Base-by-base conservation (phyloP, 495 filamentous ascomycete species). In the Usnea hakonensis region DNA sequence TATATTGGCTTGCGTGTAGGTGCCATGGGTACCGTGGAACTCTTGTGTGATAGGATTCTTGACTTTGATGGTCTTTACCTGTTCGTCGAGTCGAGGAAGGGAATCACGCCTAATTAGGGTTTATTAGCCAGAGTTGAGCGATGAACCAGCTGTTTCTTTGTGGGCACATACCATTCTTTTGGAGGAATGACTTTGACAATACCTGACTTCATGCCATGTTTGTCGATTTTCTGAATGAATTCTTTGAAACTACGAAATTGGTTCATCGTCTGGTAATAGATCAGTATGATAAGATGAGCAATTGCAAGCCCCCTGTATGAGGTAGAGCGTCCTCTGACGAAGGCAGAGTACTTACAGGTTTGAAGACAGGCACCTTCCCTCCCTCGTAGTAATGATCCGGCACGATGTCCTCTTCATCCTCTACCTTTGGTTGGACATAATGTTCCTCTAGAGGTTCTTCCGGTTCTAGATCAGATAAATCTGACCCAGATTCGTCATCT, bases 21-120 rank as follows among this genome's bases (percentile, higher is more conserved):
- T 93, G 33, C 95, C 94, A 68, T 92, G 88, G 56, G 86, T 89
- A 13, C 93, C 95, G 78, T 91, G 90, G 71, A 97, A 97, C 67
- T 98, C 94, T 70, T 98, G 94, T 70, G 89, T 94, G 72, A 98
- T 97, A 13, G 94, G 94, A 65, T 97, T 95, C 78, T 91, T 94
- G 67, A 97, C 90, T 63, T 86, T 87, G 70, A 98, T 89, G 57
- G 87, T 86, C 74, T 96, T 97, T 62, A 98, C 84, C 59, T 87
- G 80, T 67, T 97, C 88, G 67, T 94, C 85, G 64, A 97, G 84
- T 37, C 81, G 72, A 23, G 90, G 87, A 30, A 93, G 84, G 30
- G 84, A 75, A 64, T 91, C 87, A 67, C 79, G 75, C 87, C 87
- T 90, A 64, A 36, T 30, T 1, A 28, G 38, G 44, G 16, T 35